These are phyloP conservation scores for Claviceps lovelessii DNA, from an alignment of 2,329 filamentous ascomycete species.

Conservation along the genomic window DNA sequence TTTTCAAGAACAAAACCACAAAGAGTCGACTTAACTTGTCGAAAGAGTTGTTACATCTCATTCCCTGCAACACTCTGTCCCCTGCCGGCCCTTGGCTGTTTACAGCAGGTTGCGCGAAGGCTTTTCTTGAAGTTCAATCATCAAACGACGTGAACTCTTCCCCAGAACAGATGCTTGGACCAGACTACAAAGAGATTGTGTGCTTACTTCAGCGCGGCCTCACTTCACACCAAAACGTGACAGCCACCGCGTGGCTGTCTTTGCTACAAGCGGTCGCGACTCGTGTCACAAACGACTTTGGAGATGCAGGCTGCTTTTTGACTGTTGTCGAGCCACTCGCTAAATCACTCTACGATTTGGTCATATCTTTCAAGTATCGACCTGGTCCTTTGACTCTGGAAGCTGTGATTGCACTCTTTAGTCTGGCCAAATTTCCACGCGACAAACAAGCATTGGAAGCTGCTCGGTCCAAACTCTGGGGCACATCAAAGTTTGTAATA, in stretches of 20 bases:
- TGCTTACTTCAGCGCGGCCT: conserved; percentile 53
- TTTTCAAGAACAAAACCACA: conserved; percentile 35
- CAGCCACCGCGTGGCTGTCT: conserved; percentile 31
- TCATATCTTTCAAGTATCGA: conserved; percentile 1
- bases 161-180: conserved; percentile 38
- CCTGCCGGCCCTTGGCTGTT: conserved; percentile 39
- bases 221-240: conserved; percentile 31
- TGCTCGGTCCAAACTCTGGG: conserved; percentile 51
- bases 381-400: conserved; percentile 18
- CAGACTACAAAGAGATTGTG: conserved; percentile 55
- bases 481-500: conserved; percentile 14
- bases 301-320: conserved; percentile 51
- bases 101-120: conserved; percentile 31
- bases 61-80: conserved; percentile 30
- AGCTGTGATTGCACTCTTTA: conserved; percentile 24
- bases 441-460: conserved; percentile 51
- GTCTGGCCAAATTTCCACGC: conserved; percentile 37
- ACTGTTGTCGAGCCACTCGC: conserved; percentile 59
- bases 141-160: not conserved
- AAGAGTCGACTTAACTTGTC: conserved; percentile 32
- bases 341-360: conserved; percentile 31
- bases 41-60: conserved; percentile 35
- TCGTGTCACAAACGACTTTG: conserved; percentile 46
- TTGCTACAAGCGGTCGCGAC: conserved; percentile 44
- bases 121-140: conserved; percentile 23